phyloP scores from a whole-genome alignment of 768 basidiomycete genomes.

The Fomitopsis pulvina region DNA sequence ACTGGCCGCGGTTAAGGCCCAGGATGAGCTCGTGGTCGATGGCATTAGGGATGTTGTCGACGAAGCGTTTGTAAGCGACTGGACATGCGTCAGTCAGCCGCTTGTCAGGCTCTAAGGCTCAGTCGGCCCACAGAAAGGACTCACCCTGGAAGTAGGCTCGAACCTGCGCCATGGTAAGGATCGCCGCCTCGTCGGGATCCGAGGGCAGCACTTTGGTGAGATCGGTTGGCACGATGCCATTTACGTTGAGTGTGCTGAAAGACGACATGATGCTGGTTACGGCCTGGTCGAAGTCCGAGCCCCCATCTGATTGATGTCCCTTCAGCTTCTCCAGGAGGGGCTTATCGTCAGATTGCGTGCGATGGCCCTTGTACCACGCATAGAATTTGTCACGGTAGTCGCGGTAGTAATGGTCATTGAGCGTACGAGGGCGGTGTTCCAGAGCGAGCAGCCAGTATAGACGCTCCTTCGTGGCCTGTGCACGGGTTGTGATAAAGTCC shows the following conservation, averaged over 20 bases:
- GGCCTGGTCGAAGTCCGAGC: conserved; percentile 1
- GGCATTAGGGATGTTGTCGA: conserved; percentile 36
- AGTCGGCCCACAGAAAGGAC: not conserved
- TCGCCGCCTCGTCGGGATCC: conserved; percentile 48
- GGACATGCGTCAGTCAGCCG: not conserved
- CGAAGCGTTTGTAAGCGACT: conserved; percentile 41
- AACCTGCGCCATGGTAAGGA: conserved; percentile 66
- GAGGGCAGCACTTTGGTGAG: conserved; percentile 42
- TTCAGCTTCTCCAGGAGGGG: conserved; percentile 1
- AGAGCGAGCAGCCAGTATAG: conserved; percentile 44
- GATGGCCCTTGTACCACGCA: conserved; percentile 35
- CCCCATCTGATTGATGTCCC: not conserved
- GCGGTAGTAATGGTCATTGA: conserved; percentile 17
- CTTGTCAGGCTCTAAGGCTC: not conserved
- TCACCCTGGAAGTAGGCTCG: conserved; percentile 72
- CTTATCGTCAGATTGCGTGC: conserved; percentile 5
- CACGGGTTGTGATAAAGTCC: conserved; percentile 41
- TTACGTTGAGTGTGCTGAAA: conserved; percentile 25
- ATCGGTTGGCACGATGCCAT: conserved; percentile 32
- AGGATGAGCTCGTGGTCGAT: conserved; percentile 47
- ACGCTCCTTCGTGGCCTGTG: conserved; percentile 30
- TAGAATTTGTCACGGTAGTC: conserved; percentile 42
- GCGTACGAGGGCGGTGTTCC: conserved; percentile 30
- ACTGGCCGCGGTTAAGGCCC: conserved; percentile 39
- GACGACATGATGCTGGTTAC: conserved; percentile 29